Percentiles rank a stretch among this genome's conserved stretches.
These are phyloP conservation scores for Solanum sparsipilum DNA, from an alignment of 257 asterid species.

Conservation along the genomic window DNA sequence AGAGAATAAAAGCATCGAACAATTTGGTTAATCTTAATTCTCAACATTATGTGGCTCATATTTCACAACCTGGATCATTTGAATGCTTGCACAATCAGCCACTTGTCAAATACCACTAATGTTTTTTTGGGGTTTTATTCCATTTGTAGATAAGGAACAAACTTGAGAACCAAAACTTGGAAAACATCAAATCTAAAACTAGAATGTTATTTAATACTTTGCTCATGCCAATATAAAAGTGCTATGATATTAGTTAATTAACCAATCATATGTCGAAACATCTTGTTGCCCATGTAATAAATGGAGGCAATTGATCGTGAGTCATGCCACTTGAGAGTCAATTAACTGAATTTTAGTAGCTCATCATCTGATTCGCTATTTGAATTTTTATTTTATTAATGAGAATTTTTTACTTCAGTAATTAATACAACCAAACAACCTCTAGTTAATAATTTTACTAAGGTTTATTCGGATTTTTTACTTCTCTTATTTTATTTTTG, in stretches of 20 bases:
- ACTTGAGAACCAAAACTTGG: not conserved
- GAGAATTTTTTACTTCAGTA: accelerated
- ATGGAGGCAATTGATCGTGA: not conserved
- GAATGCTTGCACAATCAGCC: not conserved
- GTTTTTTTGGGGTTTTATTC: not conserved
- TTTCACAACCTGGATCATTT: not conserved
- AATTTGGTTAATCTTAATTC: not conserved
- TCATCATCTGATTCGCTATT: not conserved
- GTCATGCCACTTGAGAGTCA: not conserved
- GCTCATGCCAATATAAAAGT: not conserved
- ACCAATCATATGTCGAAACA: not conserved
- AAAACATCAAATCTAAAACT: not conserved
- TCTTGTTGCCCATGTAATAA: not conserved
- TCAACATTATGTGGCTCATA: not conserved
- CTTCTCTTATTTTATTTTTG: not conserved
- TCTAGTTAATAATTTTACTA: not conserved
- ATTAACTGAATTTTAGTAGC: no score
- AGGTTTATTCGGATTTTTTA: not conserved
- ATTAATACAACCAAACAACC: not conserved
- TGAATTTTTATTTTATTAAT: not conserved
- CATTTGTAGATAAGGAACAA: not conserved
- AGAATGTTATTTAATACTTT: not conserved
- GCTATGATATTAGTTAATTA: not conserved
- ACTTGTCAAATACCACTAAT: not conserved
- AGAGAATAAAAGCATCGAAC: not conserved